phyloP scores from a whole-genome alignment of 805 yeast genomes.

The Schwanniomyces polymorphus region DNA sequence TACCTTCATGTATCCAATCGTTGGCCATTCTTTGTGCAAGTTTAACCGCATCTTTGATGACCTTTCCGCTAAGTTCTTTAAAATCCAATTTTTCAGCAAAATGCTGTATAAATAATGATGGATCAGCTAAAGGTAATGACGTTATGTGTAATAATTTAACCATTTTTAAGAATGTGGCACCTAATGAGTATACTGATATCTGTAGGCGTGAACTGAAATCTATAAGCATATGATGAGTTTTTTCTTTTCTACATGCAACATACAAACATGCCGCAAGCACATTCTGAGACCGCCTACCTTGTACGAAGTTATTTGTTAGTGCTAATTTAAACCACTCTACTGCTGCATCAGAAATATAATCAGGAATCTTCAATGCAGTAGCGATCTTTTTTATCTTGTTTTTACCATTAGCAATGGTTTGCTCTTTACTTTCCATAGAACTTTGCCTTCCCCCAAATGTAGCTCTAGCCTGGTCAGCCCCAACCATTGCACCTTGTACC shows the following conservation, averaged over 20 bases:
- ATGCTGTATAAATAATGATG: constrained; percentile 89
- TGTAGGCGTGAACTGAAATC: constrained; percentile 90
- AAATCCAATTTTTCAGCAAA: constrained; percentile 87
- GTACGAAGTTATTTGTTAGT: constrained; percentile 83
- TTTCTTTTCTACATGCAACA: constrained; percentile 88
- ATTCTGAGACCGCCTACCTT: constrained; percentile 95
- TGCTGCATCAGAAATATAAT: constrained; percentile 82
- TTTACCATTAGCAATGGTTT: constrained; percentile 82
- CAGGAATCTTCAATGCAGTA: constrained; percentile 74
- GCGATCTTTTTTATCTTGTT: constrained; percentile 80
- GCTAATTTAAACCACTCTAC: constrained; percentile 89
- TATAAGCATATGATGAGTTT: constrained; percentile 92
- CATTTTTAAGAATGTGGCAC: constrained; percentile 92
- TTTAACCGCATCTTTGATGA: constrained; percentile 82
- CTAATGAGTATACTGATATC: constrained; percentile 89
- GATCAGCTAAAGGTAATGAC: constrained; percentile 85
- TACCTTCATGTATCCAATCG: constrained; percentile 96
- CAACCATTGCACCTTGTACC: constrained; percentile 92
- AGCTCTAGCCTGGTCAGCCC: constrained; percentile 81
- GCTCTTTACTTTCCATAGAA: constrained; percentile 84
- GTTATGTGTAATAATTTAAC: constrained; percentile 82
- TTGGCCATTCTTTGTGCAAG: constrained; percentile 87
- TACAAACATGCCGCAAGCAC: constrained; percentile 94
- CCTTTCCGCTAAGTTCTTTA: constrained; percentile 70
- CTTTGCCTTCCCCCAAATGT: constrained; percentile 65